Conservation (phyloP, 352 stramenopile genomes). For the Pythium pyrilobum region DNA sequence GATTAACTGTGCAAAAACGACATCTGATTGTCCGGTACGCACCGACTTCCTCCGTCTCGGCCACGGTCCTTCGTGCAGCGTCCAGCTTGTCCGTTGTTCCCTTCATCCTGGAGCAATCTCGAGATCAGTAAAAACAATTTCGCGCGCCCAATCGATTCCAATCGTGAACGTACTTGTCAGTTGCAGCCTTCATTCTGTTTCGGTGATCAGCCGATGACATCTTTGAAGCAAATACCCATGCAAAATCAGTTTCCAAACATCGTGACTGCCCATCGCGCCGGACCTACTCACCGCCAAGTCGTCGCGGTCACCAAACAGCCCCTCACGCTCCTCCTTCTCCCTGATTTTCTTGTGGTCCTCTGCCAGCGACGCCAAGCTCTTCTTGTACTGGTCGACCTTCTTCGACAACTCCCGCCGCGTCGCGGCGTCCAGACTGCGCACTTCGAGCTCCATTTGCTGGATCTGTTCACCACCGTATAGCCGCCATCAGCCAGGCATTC, state of each 20-base stretch:
- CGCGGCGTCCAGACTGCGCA: constrained; percentile 71
- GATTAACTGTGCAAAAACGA: too few species aligned
- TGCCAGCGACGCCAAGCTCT: constrained; percentile 76
- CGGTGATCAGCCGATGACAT: constrained; percentile 67
- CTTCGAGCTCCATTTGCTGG: constrained; percentile 87
- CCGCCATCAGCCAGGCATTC: too few species aligned
- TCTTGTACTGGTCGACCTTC: constrained; percentile 89
- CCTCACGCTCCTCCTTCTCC: constrained; percentile 79
- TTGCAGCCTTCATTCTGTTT: constrained; percentile 72
- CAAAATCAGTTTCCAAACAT: too few species aligned
- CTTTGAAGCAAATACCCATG: constrained; percentile 11
- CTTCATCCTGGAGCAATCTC: constrained; percentile 53
- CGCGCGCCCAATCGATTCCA: neutral
- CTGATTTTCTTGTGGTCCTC: constrained; percentile 78
- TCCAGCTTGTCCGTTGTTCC: constrained; percentile 77
- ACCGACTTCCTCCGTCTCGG: constrained; percentile 86
- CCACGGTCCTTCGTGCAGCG: constrained; percentile 71
- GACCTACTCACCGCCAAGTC: constrained; percentile 39
- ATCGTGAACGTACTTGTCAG: constrained; percentile 56
- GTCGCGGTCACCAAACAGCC: constrained; percentile 77
- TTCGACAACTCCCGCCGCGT: constrained; percentile 84
- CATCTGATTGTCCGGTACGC: constrained; percentile 6
- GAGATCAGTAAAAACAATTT: neutral
- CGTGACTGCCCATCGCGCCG: too few species aligned
- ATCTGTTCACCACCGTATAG: constrained; percentile 38